Base-by-base conservation (phyloP, 306 rosid species). In the Neltuma alba region DNA sequence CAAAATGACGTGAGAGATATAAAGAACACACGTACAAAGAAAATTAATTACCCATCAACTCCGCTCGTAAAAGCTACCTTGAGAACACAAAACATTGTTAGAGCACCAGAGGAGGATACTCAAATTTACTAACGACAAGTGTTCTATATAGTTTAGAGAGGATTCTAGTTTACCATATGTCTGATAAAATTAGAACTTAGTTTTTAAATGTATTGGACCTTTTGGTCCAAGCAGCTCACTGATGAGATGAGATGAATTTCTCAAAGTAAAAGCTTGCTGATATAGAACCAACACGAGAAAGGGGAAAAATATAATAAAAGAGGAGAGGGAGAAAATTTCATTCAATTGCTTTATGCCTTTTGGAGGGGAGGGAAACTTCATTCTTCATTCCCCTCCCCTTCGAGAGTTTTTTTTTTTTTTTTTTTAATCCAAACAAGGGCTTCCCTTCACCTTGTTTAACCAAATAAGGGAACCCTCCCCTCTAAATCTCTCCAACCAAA, bases 21-120 rank as follows among this genome's bases (percentile, higher is more conserved):
- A 72, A 75, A 40, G 37, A 30, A 64, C 50, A 27, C 65, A 8
- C 34, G 41, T 28, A 47, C 65, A 41, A 9, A 70, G 57, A 34
- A 62, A 75, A 52, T 33, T 27, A 31, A 31, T 28, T 65, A 31
- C 9, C 27, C 41, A 67, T 48, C 77, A 30, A 76, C 41, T 66
- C 57, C 61, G 5, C 76, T 12, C 36, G 31, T n/a, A 55, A 5
- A 83, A 47, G 72, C 78, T 68, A 60, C 44, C 58, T 48, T 70
- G 47, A 28, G 38, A 63, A 66, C 21, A 25, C 55, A 75, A 66
- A 36, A 65, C 21, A 74, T 36, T 45, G 55, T 66, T 42, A 72
- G 62, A 63, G 42, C 21, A 20, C 40, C 64, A 79, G 25, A 84
- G 72, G 81, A 71, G 33, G 30, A 72, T 52, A 75, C 30, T 81